Evolutionary conservation across 2,329 filamentous ascomycete genomes (phyloP).

Genomic region (Penicillium sclerotigenum): DNA sequence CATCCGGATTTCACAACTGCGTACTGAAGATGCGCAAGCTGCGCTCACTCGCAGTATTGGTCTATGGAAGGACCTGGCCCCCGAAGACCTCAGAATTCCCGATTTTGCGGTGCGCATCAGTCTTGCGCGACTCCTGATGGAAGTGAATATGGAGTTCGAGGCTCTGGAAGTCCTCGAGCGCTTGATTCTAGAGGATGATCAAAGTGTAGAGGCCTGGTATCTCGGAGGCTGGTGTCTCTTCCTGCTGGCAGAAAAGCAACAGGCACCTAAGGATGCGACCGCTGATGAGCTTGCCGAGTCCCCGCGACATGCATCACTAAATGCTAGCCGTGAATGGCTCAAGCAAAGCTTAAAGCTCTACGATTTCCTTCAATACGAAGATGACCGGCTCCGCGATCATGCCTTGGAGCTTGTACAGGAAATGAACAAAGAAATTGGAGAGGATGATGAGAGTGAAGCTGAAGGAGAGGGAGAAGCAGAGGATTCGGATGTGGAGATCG

Average conservation of each 20-base stretch:
- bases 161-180: slow-evolving; percentile 82
- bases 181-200: slow-evolving; percentile 82
- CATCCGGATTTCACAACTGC: slow-evolving; percentile 83
- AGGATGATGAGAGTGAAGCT: slow-evolving; percentile 56
- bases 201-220: slow-evolving; percentile 95
- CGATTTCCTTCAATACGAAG: slow-evolving; percentile 69
- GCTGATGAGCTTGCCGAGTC: slow-evolving; percentile 43
- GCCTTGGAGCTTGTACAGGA: slow-evolving; percentile 45
- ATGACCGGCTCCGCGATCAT: slow-evolving; percentile 46
- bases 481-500: slow-evolving; percentile 53
- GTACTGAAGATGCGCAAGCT: slow-evolving; percentile 72
- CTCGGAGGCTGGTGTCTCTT: slow-evolving; percentile 91
- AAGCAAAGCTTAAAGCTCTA: slow-evolving; percentile 79
- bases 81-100: slow-evolving; percentile 68
- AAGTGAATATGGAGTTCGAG: slow-evolving; percentile 79
- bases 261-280: slow-evolving; percentile 38
- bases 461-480: slow-evolving; percentile 52
- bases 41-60: slow-evolving; percentile 76
- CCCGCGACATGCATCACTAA: slow-evolving; percentile 62
- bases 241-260: slow-evolving; percentile 55
- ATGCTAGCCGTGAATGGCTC: slow-evolving; percentile 77
- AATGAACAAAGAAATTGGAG: slow-evolving; percentile 64
- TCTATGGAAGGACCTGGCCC: slow-evolving; percentile 75
- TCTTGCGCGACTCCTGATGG: slow-evolving; percentile 80
- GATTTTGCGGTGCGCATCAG: slow-evolving; percentile 84